Percentiles rank a stretch among this genome's conserved stretches.
These are phyloP conservation scores for Blakeslea trispora DNA, from an alignment of 371 early-diverging fungal genomes.

Conservation along the genomic window DNA sequence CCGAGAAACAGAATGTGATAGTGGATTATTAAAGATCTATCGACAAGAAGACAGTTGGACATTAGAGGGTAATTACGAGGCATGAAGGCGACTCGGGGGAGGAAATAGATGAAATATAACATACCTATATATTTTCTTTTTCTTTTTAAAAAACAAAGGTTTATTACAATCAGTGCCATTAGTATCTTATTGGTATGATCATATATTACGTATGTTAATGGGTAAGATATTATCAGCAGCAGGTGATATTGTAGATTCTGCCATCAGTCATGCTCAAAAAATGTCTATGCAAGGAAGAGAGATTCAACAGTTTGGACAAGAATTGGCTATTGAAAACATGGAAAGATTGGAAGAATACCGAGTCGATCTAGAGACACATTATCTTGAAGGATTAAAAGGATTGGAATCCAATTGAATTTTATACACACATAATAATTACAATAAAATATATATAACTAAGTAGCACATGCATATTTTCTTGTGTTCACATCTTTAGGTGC, in stretches of 20 bases:
- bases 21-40: constrained; percentile 52
- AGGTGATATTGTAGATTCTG: constrained; percentile 58
- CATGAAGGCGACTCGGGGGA: no score
- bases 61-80: constrained; percentile 46
- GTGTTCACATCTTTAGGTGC: constrained; percentile 43
- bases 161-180: constrained; percentile 63
- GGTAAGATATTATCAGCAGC: constrained; percentile 55
- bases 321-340: constrained; percentile 41
- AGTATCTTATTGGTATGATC: constrained; percentile 65
- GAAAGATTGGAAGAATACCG: constrained; percentile 42
- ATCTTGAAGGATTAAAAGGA: constrained; percentile 33
- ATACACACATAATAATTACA: no score
- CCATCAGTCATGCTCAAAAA: constrained; percentile 43
- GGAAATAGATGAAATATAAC: neutral
- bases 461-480: constrained; percentile 18
- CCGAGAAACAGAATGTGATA: constrained; percentile 44
- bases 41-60: constrained; percentile 65
- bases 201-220: constrained; percentile 56
- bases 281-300: constrained; percentile 39
- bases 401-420: no score
- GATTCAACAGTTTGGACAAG: constrained; percentile 40
- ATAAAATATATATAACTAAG: no score
- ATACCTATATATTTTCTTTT: no score
- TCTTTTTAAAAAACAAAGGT: no score
- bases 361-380: constrained; percentile 31